phyloP scores from a whole-genome alignment of 2,329 filamentous ascomycete species.

The Trichoderma brevicompactum region DNA sequence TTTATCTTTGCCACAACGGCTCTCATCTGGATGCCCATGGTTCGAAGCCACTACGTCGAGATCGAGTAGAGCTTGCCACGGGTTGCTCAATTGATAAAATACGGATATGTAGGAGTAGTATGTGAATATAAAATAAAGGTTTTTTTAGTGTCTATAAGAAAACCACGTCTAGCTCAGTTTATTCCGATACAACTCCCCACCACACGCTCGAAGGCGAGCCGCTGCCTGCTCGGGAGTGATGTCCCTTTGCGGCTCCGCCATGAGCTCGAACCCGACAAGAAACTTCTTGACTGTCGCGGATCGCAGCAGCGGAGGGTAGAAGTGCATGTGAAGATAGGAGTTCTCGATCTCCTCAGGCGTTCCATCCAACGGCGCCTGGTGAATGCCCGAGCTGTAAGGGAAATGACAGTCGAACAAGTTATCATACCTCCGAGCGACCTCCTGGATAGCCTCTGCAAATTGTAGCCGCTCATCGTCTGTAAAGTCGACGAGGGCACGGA shows the following conservation, averaged over 20 bases:
- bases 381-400: constrained; percentile 94
- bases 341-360: constrained; percentile 81
- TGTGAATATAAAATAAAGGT: neutral
- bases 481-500: constrained; percentile 83
- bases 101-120: neutral
- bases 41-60: constrained; percentile 72
- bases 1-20: constrained; percentile 56
- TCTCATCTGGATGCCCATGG: constrained; percentile 65
- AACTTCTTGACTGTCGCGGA: constrained; percentile 96
- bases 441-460: constrained; percentile 82
- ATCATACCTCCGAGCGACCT: constrained; percentile 90
- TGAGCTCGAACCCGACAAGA: constrained; percentile 91
- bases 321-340: constrained; percentile 95
- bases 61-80: constrained; percentile 35
- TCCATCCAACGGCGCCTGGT: constrained; percentile 88
- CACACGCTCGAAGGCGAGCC: constrained; percentile 72
- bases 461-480: constrained; percentile 69
- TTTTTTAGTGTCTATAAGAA: neutral
- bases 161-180: constrained; percentile 34
- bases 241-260: constrained; percentile 97
- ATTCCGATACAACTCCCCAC: constrained; percentile 84
- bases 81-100: neutral
- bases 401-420: constrained; percentile 97
- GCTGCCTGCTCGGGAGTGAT: constrained; percentile 97
- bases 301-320: constrained; percentile 90